Conservation (phyloP, 306 rosid species). For the Begonia masoniana region DNA sequence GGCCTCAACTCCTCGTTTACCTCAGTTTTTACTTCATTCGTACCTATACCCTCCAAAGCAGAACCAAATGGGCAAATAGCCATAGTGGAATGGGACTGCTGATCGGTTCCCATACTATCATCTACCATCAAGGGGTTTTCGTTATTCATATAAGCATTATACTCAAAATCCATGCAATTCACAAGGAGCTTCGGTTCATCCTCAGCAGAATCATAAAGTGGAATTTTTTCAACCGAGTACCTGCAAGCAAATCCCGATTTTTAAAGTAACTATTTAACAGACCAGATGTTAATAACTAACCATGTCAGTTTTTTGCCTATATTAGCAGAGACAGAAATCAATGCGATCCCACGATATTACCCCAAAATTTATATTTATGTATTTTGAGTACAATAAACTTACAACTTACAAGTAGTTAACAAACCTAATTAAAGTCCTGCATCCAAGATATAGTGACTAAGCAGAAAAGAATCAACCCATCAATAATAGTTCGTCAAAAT, state of each 20-base stretch:
- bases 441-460: background rate
- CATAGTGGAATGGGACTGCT: slow-evolving; percentile 28
- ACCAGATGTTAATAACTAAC: slow-evolving; percentile 1
- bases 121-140: slow-evolving; percentile 26
- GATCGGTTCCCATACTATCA: slow-evolving; percentile 29
- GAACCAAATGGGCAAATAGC: slow-evolving; percentile 37
- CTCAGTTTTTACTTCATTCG: slow-evolving; percentile 34
- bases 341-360: background rate
- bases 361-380: too few relatives aligned
- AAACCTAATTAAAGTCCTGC: too few relatives aligned
- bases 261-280: slow-evolving; percentile 2
- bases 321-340: too few relatives aligned
- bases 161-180: slow-evolving; percentile 19
- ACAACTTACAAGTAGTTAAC: too few relatives aligned
- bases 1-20: slow-evolving; percentile 31
- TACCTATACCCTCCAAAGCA: slow-evolving; percentile 25
- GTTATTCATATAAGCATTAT: slow-evolving; percentile 21
- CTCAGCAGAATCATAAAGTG: slow-evolving; percentile 87
- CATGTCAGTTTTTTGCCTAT: too few relatives aligned
- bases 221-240: slow-evolving; percentile 93
- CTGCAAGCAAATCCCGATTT: slow-evolving; percentile 26
- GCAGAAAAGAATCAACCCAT: background rate
- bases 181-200: slow-evolving; percentile 51
- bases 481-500: slow-evolving; percentile 4
- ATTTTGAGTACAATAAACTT: too few relatives aligned